Base-by-base conservation (phyloP, 768 basidiomycete species). In the Boletales sp. region DNA sequence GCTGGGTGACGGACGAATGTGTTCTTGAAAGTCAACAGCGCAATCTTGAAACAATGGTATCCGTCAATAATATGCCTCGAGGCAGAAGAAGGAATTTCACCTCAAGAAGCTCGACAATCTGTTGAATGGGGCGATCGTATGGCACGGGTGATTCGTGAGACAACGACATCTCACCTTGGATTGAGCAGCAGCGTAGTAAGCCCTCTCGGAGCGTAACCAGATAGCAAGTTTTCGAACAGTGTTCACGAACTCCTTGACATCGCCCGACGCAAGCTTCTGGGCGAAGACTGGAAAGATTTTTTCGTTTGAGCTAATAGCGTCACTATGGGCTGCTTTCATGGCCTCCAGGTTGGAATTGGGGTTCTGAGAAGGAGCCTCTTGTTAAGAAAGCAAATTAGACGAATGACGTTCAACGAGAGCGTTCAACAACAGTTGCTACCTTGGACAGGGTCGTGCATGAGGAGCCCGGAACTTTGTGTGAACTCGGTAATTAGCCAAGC, bases 71-170 rank as follows among this genome's bases (percentile, higher is more conserved):
- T 7, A 33, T 6, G 14, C n/a, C 17, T 30, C 8, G 34, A 41
- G 15, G 34, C 14, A 13, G 34, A 42, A 10, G 28, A 35, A 8
- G 25, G 12, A 56, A 65, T 19, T 69, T 64, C 38, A 80, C 81
- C 68, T 74, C 64, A 19, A 82, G 68, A 39, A 82, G 66, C 33
- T 69, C 71, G 31, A 81, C 47, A 44, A 83, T 82, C 80, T 82
- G 25, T 46, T 17, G n/a, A n/a, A 39, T 32, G 28, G 18, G 37
- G 44, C 10, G 25, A 40, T 55, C 30, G 49, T 28, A 30, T 37
- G 15, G 43, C 31, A 46, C 57, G 19, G 53, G 44, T 32, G 15
- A 11, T 17, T 13, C 28, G 25, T 25, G 50, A 35, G 5, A 6
- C n/a, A 6, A n/a, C 12, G 38, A 21, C 37, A 8, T 58, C 68